phyloP scores from a whole-genome alignment of 225 moss, liverwort and hornwort species.

The Rhytidiadelphus loreus region DNA sequence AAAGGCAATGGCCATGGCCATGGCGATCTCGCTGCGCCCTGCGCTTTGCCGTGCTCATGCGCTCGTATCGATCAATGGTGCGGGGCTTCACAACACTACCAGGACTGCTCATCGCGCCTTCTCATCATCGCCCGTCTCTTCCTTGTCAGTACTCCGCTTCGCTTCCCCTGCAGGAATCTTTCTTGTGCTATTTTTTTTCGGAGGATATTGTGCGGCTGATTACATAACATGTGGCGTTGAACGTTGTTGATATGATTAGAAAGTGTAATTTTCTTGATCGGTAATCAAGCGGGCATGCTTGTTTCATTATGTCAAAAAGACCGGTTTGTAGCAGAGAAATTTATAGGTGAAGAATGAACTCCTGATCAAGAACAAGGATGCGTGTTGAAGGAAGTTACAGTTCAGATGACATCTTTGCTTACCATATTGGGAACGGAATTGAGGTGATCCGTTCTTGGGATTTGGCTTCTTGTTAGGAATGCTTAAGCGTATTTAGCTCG shows the following conservation, averaged over 20 bases:
- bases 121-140: constrained; percentile 14
- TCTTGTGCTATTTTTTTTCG: neutral
- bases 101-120: neutral
- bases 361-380: neutral
- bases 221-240: neutral
- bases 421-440: neutral
- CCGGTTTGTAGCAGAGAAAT: neutral
- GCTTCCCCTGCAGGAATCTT: neutral
- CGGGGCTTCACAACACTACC: neutral
- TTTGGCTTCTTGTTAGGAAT: neutral
- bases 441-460: neutral
- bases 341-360: neutral
- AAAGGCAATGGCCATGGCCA: neutral
- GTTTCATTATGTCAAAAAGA: neutral
- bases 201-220: neutral
- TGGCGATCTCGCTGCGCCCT: neutral
- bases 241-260: neutral
- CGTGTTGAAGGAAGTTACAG: neutral
- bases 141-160: constrained; percentile 6
- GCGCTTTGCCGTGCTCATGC: neutral
- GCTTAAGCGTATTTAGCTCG: neutral
- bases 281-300: neutral
- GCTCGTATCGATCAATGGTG: neutral
- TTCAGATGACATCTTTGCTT: neutral
- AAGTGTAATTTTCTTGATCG: neutral